These are phyloP conservation scores for Pythium aristosporum DNA, from an alignment of 352 stramenopile species.

Conservation along the genomic window DNA sequence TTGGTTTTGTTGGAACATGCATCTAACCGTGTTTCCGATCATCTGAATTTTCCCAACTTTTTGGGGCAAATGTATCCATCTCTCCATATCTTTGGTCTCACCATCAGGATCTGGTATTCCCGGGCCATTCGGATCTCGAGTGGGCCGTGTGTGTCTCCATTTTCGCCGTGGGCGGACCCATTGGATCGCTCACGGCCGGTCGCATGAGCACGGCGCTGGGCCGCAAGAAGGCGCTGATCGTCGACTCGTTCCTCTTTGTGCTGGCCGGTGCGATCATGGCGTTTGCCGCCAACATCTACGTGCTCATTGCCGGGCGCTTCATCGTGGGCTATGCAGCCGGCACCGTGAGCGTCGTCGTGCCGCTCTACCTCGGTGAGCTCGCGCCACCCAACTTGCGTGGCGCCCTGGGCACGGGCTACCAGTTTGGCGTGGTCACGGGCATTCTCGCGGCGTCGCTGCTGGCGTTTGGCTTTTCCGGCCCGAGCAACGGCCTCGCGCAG, in stretches of 20 bases:
- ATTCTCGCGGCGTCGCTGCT: conserved; percentile 42
- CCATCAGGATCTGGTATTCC: conserved; percentile 37
- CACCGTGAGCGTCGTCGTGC: conserved; percentile 45
- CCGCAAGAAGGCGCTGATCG: conserved; percentile 41
- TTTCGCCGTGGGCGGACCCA: conserved; percentile 39
- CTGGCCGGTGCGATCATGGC: conserved; percentile 42
- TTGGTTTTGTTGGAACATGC: conserved; percentile 3
- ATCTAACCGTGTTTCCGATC: conserved; percentile 14
- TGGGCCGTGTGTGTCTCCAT: conserved; percentile 47
- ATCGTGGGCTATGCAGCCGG: conserved; percentile 39
- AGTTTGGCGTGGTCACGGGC: conserved; percentile 44
- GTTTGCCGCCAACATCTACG: conserved; percentile 46
- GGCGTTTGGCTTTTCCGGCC: conserved; percentile 38
- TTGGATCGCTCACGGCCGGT: conserved; percentile 41
- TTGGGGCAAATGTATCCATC: conserved; percentile 19
- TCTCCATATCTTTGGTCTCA: conserved; percentile 3
- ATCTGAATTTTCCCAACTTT: conserved; percentile 7
- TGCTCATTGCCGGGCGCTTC: conserved; percentile 44
- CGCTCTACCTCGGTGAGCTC: conserved; percentile 46
- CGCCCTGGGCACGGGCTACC: conserved; percentile 42
- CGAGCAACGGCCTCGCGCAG: conserved; percentile 34
- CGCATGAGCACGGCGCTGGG: conserved; percentile 35
- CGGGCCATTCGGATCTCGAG: conserved; percentile 35
- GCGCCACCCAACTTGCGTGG: conserved; percentile 43
- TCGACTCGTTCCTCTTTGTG: conserved; percentile 48